A percentile compares a stretch with the other conserved stretches of the same genome.
phyloP scores from a whole-genome alignment of 306 rosid genomes.

The Rubus idaeus region DNA sequence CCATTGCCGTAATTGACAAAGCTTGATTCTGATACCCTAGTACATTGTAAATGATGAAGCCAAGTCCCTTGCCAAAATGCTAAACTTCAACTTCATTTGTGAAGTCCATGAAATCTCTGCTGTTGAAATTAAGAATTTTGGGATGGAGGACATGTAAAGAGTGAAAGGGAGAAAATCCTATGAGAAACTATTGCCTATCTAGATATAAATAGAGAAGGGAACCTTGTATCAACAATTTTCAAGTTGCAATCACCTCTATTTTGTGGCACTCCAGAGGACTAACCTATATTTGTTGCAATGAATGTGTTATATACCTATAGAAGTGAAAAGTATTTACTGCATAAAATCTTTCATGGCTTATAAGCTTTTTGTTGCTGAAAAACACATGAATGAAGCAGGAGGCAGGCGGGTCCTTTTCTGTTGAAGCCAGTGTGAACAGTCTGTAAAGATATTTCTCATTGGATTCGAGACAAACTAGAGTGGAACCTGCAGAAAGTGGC shows the following conservation, averaged over 20 bases:
- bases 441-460: background rate
- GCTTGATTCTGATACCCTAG: constrained; percentile 16
- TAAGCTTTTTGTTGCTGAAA: background rate
- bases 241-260: background rate
- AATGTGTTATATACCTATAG: background rate
- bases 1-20: constrained; percentile 55
- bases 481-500: background rate
- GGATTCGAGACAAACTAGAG: background rate
- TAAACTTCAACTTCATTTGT: constrained; percentile 24
- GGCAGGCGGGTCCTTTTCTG: background rate
- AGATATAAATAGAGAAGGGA: background rate
- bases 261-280: background rate
- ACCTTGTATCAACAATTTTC: background rate
- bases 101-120: constrained; percentile 33
- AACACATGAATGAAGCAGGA: no score
- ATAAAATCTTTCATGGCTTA: background rate
- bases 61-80: constrained; percentile 9
- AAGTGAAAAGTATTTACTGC: background rate
- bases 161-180: constrained; percentile 19
- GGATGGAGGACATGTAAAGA: constrained; percentile 30
- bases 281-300: background rate
- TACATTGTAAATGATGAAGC: constrained; percentile 20
- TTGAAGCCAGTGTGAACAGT: background rate
- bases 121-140: constrained; percentile 34
- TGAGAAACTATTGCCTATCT: constrained; percentile 14